These are phyloP conservation scores for Spergularia marina DNA, from an alignment of 148 eudicot genomes.

Conservation along the genomic window DNA sequence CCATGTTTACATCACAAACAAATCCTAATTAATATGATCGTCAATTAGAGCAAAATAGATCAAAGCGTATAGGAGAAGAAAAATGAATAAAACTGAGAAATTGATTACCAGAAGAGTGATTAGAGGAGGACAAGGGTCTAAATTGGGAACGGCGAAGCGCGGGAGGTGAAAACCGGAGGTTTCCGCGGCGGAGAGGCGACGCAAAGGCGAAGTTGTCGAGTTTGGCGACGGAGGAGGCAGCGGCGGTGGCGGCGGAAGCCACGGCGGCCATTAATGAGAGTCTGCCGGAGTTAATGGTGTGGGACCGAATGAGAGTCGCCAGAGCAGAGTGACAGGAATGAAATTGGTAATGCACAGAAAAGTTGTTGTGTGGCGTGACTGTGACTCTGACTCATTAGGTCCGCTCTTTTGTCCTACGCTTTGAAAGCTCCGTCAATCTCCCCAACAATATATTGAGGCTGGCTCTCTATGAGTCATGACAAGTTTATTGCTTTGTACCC, in stretches of 20 bases:
- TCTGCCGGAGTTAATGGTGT: slow-evolving; percentile 18
- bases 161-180: slow-evolving; percentile 27
- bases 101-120: slow-evolving; percentile 31
- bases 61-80: too few relatives aligned
- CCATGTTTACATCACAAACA: background rate
- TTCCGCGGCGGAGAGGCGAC: slow-evolving; percentile 28
- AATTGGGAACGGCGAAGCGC: slow-evolving; percentile 26
- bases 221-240: slow-evolving; percentile 36
- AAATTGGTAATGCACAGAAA: too few relatives aligned
- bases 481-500: too few relatives aligned
- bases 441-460: too few relatives aligned
- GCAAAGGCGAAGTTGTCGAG: slow-evolving; percentile 26
- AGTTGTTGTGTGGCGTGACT: too few relatives aligned
- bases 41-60: too few relatives aligned
- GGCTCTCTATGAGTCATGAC: too few relatives aligned
- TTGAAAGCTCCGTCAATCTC: too few relatives aligned
- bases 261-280: slow-evolving; percentile 35
- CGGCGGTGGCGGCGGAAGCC: slow-evolving; percentile 42
- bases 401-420: too few relatives aligned
- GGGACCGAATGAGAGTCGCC: slow-evolving; percentile 25
- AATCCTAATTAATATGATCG: background rate
- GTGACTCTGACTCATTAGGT: too few relatives aligned
- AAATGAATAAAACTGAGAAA: background rate
- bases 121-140: slow-evolving; percentile 34
- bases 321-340: background rate